Base-by-base conservation (phyloP, 2,329 filamentous ascomycete genomes). In the Aspergillus ustus region DNA sequence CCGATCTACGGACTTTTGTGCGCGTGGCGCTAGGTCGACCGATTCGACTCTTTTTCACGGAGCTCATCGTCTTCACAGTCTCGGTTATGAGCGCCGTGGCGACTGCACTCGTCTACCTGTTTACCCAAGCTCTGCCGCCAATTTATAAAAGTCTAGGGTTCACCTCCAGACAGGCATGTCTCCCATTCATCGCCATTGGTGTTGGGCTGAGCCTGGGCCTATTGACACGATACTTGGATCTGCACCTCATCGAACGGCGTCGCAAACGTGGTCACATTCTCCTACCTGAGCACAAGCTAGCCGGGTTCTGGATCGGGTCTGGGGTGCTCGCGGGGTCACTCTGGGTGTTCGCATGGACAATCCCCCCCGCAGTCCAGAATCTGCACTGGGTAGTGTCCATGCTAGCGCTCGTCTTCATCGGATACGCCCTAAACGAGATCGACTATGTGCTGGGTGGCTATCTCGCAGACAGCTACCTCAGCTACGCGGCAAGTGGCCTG, bases 51-150 rank as follows among this genome's bases (percentile, higher is more conserved):
- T 77, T 83, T 59, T 75, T 78, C 64, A 80, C 77, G 2, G 81
- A 84, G 56, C 81, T 82, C 0, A 78, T 84, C 44, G 77, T 84
- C 29, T 75, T 79, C 43, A 69, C 77, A 44, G 73, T 80, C 11
- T 73, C 81, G 0, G 69, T 80, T 22, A 79, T 83, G 64, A 78
- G 75, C 8, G 78, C 78, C 8, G 69, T 78, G 17, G 76, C 77
- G 7, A 81, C 79, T 64, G 80, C 76, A 0, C 70, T 83, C n/a
- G 78, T 83, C 28, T 84, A 83, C 62, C 76, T 83, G 3, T 81
- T 83, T 64, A 79, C 81, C 0, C 80, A 83, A 70, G 75, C 78
- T 0, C 66, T 83, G 7, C 70, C 73, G 1, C 65, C 73, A 2
- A 74, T 83, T 4, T 83, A 80, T 65, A 50, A 69, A 25, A 69